Base-by-base conservation (phyloP, 768 basidiomycete species). In the Pleurotus salmoneostramineus region DNA sequence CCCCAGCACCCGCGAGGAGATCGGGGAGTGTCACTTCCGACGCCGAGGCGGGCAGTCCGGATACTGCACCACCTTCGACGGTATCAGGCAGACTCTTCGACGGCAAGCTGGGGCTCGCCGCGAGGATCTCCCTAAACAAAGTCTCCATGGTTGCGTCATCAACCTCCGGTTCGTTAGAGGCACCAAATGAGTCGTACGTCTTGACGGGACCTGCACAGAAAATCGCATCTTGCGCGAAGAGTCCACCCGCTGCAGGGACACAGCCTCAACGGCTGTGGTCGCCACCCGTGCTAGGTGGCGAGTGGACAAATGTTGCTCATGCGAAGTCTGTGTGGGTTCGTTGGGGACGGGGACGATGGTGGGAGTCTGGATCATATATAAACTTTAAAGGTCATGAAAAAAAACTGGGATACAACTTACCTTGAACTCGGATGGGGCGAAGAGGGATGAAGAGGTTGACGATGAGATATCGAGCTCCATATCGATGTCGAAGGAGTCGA, bases 281-380 rank as follows among this genome's bases (percentile, higher is more conserved):
- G 83, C 92, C 92, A 94, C 88, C 92, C 92, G 92, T 94, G 92
- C 92, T 88, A 89, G 88, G 87, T 94, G 92, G 92, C 92, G 85
- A 94, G 92, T 89, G 86, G 89, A 74, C 69, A 87, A 55, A n/a
- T 33, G 15, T 55, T 55, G 52, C 52, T 55, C 79, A 69, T 71
- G 69, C 60, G 73, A 71, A 65, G 50, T 65, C 62, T 63, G 65
- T 56, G 57, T 61, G 62, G 62, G 65, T 58, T 72, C 63, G 46
- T 71, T 49, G 48, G 61, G 60, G 5, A 14, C 21, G 35, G 54
- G 35, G 8, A 33, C 34, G 57, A 48, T 55, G 15, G 54, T 57
- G 65, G 35, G 73, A 58, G 45, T 74, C 69, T 11, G 73, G 21
- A 27, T 68, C 35, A 73, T 67, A 50, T 73, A 71, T 56, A 75